Conservation (phyloP, 2,329 filamentous ascomycete genomes). For the Pyrenochaeta sp. region DNA sequence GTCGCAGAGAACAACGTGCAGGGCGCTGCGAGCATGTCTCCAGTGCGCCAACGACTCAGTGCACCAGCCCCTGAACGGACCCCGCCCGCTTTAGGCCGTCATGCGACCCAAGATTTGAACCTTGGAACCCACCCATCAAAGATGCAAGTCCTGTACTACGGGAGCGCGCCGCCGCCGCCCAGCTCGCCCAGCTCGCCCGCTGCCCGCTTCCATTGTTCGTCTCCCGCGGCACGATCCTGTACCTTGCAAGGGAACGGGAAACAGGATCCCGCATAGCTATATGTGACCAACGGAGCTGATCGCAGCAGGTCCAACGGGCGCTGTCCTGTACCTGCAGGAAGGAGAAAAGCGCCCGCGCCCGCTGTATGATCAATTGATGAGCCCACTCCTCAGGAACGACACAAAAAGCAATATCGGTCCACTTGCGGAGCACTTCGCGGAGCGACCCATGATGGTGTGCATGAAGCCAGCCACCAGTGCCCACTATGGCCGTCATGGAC, state of each 20-base stretch:
- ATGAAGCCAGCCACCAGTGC: constrained; percentile 21
- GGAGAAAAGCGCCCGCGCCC: constrained; percentile 5
- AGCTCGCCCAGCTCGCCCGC: constrained; percentile 21
- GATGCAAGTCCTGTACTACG: constrained; percentile 30
- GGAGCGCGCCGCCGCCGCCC: constrained; percentile 33
- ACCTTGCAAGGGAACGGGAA: constrained; percentile 8
- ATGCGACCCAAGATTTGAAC: constrained; percentile 22
- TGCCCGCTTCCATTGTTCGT: constrained; percentile 29
- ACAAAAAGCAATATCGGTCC: constrained; percentile 44
- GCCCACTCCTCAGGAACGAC: constrained; percentile 9
- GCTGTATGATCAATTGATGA: neutral
- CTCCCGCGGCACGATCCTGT: constrained; percentile 23
- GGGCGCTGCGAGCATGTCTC: neutral
- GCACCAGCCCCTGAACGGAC: constrained; percentile 23
- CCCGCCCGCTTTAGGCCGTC: constrained; percentile 30
- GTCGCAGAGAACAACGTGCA: neutral
- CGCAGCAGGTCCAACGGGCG: neutral
- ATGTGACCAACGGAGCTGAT: constrained; percentile 14
- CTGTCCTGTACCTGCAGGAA: constrained; percentile 16
- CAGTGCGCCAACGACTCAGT: neutral
- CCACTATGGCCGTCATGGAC: constrained; percentile 13
- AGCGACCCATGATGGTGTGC: constrained; percentile 24
- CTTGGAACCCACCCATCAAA: constrained; percentile 19
- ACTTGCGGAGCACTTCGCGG: constrained; percentile 13
- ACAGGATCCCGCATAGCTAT: constrained; percentile 13